These are phyloP conservation scores for Russula sp. DNA, from an alignment of 768 basidiomycete genomes.

Conservation along the genomic window DNA sequence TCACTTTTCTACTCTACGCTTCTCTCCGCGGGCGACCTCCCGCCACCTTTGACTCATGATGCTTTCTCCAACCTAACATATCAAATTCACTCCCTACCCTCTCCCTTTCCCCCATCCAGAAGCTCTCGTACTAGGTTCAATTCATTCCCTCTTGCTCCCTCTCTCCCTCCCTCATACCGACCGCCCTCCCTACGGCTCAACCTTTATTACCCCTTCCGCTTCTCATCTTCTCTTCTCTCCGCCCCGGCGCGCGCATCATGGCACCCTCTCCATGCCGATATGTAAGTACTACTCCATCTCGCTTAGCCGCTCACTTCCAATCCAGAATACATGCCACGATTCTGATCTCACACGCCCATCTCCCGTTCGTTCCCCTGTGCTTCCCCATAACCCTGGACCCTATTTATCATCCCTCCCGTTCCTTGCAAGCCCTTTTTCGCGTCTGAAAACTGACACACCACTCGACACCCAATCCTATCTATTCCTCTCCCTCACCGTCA, in stretches of 20 bases:
- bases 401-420: conserved; percentile 13
- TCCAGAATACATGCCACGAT: conserved; percentile 28
- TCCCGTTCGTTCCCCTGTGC: conserved; percentile 10
- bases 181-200: conserved; percentile 10
- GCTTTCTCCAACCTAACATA: conserved; percentile 12
- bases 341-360: conserved; percentile 30
- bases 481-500: conserved; percentile 7
- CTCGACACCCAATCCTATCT: not conserved
- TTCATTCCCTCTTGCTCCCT: no score
- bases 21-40: conserved; percentile 23
- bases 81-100: conserved; percentile 10
- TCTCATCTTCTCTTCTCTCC: not conserved
- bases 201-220: not conserved
- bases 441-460: conserved; percentile 6
- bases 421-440: conserved; percentile 15
- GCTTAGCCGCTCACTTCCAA: conserved; percentile 26
- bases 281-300: conserved; percentile 17
- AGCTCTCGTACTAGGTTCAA: conserved; percentile 9
- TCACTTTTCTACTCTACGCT: not conserved
- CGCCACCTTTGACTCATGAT: conserved; percentile 8
- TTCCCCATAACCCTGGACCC: conserved; percentile 24
- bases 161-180: not conserved
- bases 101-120: conserved; percentile 8
- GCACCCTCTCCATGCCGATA: not conserved
- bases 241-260: not conserved